Base-by-base conservation (phyloP, 116 monocot genomes). In the Trichopus zeylanicus region DNA sequence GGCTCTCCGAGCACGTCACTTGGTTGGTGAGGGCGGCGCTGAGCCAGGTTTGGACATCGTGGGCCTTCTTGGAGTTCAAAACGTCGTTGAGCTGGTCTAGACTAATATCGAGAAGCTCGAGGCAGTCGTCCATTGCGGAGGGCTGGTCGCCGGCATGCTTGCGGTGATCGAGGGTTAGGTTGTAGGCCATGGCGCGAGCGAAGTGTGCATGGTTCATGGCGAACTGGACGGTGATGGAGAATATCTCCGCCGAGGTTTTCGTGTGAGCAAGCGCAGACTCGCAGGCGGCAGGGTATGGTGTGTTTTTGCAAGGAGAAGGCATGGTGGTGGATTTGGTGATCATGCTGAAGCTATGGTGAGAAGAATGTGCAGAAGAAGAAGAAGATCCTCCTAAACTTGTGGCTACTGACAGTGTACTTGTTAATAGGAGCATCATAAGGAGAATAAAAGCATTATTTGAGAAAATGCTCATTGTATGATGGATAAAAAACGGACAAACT, bases 1-100 rank as follows among this genome's bases (percentile, higher is more conserved):
- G 64, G 61, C 81, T 60, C 56, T 89, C 89, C 29, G 20, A 13
- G 75, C 75, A 75, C 2, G 75, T 75, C 4, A 51, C 67, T 29
- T 74, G 74, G 74, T 74, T 68, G 48, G 74, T 74, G 21, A 74
- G 27, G 9, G 74, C 68, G 28, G 67, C 74, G 56, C 67, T 67
- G 38, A 74, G 74, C 74, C 68, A 74, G 27, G 74, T 74, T 48
- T 57, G 32, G 22, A 68, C 27, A 56, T 68, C 74, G 6, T 61
- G 67, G 13, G 22, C 25, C 59, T 60, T 65, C 21, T 54, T 4
- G 8, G 54, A 13, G 48, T 9, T 24, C 62, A 73, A 7, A 0
- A 62, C 62, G 16, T 63, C 49, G 62, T 18, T 32, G 48, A 74
- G 74, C 9, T 29, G 62, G 10, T 56, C 48, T 26, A 74, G 3